Base-by-base conservation (phyloP, 176 grass and related monocot species). In the Ampelocalamus luodianensis region DNA sequence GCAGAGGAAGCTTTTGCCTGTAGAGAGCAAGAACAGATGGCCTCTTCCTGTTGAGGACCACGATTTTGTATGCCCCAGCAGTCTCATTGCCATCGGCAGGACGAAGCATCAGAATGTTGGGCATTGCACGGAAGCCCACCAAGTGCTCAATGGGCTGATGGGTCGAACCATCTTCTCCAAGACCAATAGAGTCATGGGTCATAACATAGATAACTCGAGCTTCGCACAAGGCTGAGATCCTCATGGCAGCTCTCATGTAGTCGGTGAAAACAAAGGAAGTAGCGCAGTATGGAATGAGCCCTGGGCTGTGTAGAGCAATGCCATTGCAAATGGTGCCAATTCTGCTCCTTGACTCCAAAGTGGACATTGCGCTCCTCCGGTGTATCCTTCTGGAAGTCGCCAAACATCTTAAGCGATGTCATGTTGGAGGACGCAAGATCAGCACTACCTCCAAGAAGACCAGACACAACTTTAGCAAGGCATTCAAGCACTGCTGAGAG, bases 221-320 rank as follows among this genome's bases (percentile, higher is more conserved):
- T 79, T 96, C 93, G 12, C 45, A 88, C 84, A 99, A 83, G 45
- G 97, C 97, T 26, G 97, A 99, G 78, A 99, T 94, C 71, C 97
- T 91, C 59, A 99, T 99, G 74, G 97, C 93, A 46, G 83, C 97
- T 82, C 97, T 90, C 97, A 99, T 99, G 91, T 99, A 99, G 78
- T 99, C 97, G 0, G 97, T 99, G 91, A 99, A 99, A 58, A 99
- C 97, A 73, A 99, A 99, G 88, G 96, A 99, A 76, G 97, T 99
- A 44, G 97, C 97, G 65, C 97, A 99, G 84, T 99, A 99, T 3
- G 97, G 97, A 74, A 99, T 83, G 53, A 99, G 84, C 26, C 97
- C 93, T 64, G 90, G 93, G 71, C 90, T 92, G 90, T 99, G 97
- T 43, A 91, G 85, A 23, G 74, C 92, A 92, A 99, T 96, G 78